Percentiles rank a stretch among this genome's conserved stretches.
These are phyloP conservation scores for Lactarius hengduanensis DNA, from an alignment of 768 basidiomycete genomes.

Conservation along the genomic window DNA sequence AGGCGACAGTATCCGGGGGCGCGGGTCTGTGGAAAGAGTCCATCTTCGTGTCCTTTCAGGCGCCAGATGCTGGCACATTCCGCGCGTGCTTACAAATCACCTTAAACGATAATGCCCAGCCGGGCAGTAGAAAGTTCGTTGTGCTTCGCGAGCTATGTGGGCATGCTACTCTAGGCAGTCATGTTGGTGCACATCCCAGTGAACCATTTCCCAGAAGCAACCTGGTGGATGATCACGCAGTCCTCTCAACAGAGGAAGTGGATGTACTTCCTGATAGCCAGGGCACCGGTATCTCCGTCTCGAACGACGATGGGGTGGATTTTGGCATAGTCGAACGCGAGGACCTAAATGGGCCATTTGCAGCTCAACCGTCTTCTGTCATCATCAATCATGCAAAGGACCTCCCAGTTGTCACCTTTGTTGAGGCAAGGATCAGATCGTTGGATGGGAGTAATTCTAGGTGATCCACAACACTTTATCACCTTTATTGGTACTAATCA, in stretches of 20 bases:
- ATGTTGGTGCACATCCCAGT: background rate
- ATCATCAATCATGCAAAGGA: conserved; percentile 24
- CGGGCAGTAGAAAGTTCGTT: background rate
- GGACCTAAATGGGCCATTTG: conserved; percentile 31
- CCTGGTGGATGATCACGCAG: background rate
- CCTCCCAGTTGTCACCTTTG: conserved; percentile 20
- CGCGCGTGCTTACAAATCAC: background rate
- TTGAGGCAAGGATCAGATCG: conserved; percentile 10
- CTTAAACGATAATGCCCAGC: background rate
- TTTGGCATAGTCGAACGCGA: conserved; percentile 49
- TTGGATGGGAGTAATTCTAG: conserved; percentile 4
- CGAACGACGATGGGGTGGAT: conserved; percentile 40
- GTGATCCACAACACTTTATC: conserved; percentile 5
- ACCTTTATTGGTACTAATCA: background rate
- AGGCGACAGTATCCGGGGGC: background rate
- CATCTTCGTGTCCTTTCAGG: conserved; percentile 7
- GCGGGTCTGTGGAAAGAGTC: background rate
- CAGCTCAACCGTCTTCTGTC: conserved; percentile 4
- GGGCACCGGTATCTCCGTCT: conserved; percentile 42
- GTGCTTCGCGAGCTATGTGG: conserved; percentile 15
- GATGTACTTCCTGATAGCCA: conserved; percentile 43
- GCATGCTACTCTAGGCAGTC: background rate
- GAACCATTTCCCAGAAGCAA: background rate
- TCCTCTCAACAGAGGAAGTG: conserved; percentile 4
- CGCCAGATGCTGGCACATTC: conserved; percentile 6